Conservation (phyloP, 2,329 filamentous ascomycete species). For the Ophiostoma australiae region DNA sequence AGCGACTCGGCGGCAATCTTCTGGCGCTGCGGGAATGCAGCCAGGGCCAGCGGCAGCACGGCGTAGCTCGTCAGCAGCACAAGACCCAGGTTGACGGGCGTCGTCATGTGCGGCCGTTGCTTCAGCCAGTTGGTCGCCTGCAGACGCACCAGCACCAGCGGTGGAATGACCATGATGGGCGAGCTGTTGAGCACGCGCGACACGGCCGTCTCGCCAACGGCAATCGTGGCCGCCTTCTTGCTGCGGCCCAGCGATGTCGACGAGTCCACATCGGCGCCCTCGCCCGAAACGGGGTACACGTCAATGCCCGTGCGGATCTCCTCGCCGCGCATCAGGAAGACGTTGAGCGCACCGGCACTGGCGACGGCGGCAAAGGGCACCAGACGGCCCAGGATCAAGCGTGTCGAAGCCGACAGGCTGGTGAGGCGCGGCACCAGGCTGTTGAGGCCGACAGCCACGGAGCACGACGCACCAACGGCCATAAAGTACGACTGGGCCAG, state of each 20-base stretch:
- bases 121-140: slow-evolving; percentile 81
- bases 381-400: slow-evolving; percentile 72
- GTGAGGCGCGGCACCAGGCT: slow-evolving; percentile 80
- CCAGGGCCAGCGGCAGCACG: slow-evolving; percentile 82
- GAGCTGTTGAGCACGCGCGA: slow-evolving; percentile 90
- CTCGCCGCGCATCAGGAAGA: slow-evolving; percentile 95
- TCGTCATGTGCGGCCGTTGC: slow-evolving; percentile 67
- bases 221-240: slow-evolving; percentile 78
- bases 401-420: slow-evolving; percentile 66
- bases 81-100: slow-evolving; percentile 79
- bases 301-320: slow-evolving; percentile 93
- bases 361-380: slow-evolving; percentile 96
- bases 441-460: slow-evolving; percentile 88
- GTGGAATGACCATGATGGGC: slow-evolving; percentile 94
- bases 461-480: slow-evolving; percentile 88
- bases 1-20: slow-evolving; percentile 68
- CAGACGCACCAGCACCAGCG: slow-evolving; percentile 75
- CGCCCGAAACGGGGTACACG: slow-evolving; percentile 65
- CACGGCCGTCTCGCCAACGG: slow-evolving; percentile 87
- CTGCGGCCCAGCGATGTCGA: slow-evolving; percentile 74
- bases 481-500: slow-evolving; percentile 86
- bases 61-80: slow-evolving; percentile 84
- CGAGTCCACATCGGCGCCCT: slow-evolving; percentile 46
- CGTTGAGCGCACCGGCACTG: slow-evolving; percentile 84
- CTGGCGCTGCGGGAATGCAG: slow-evolving; percentile 88